Base-by-base conservation (phyloP, 495 filamentous ascomycete genomes). In the Hypomontagnella monticulosa region DNA sequence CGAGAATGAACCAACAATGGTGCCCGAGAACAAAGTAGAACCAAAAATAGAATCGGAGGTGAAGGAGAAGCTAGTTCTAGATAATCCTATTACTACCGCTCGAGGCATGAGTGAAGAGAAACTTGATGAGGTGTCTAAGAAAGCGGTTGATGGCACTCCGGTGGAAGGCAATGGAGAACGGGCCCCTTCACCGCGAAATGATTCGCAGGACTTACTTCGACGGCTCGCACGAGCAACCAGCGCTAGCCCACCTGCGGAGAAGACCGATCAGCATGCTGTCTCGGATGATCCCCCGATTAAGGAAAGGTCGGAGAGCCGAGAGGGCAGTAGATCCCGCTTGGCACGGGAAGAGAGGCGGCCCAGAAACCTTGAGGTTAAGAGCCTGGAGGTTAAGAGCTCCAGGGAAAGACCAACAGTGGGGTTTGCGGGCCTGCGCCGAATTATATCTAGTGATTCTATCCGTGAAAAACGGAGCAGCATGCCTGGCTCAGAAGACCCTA, bases 161-260 rank as follows among this genome's bases (percentile, higher is more conserved):
- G 19, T 36, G 0, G 56, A 60, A 16, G 52, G 53, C 4, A 20
- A 61, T 2, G 57, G 34, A 19, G 44, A 46, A 20, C 49, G 30
- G 15, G 32, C 4, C 16, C 27, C 32, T 19, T 18, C 69, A 43
- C 57, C 51, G 12, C 66, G 76, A 54, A 80, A 84, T 48, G 89
- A 91, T 66, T 90, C 90, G 0, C 83, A 84, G 32, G 86, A 89
- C 53, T 73, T 92, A 32, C 79, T 92, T 58, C 84, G 84, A 47
- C 84, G 80, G 51, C 78, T 93, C 5, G 86, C 89, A 2, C 79
- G 86, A 68, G 83, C 84, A 15, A 83, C 87, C 16, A 90, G 83
- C 66, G 78, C 76, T 33, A 88, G 82, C 55, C 80, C 87, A 1
- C 18, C 59, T n/a, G n/a, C 34, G 1, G 57, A 66, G 14, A 70